Evolutionary conservation across 495 filamentous ascomycete genomes (phyloP), one percentile per base, ranked within the genome.

Genomic region (Xanthoparmelia taractica): DNA sequence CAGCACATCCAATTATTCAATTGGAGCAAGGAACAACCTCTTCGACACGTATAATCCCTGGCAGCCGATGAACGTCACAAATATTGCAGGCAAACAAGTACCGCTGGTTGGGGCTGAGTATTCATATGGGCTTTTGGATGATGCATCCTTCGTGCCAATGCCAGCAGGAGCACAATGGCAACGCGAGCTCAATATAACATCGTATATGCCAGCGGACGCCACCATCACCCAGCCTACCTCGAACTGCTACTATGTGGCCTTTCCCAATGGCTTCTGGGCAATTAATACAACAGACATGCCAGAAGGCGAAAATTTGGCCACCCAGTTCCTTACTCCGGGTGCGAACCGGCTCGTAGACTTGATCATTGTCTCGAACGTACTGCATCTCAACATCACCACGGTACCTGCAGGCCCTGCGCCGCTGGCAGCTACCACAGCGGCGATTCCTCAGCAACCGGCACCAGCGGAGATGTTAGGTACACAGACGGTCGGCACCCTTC

Each of bases 21-120:
- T 64, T 1, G 36, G 47, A 20, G 38, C 61, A 10, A 64, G 57
- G 41, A 64, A 64, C 55, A 64, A 64, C 20, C 61, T 64, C 25
- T 64, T 64, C 55, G 61, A 64, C 31, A 31, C 56, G 3, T 10
- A 31, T 3, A 11, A 38, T 50, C 54, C 61, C 18, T 64, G n/a
- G 5, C 20, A 41, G 43, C 61, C 61, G 12, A 40, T 64, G 17
- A 23, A 43, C 25, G 40, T 58, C 37, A 33, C 36, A 8, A 58
- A 18, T 27, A 4, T 58, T 1, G 43, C 36, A 25, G 61, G 61
- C 17, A 23, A 17, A 33, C 0, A 17, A 13, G 40, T 64, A 31
- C 4, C 13, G 23, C 61, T 64, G 4, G 55, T 64, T 17, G 61
- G 61, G 34, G 47, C 27, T 17, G 52, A 57, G 13, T 34, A 45